Evolutionary conservation across 257 asterid genomes (phyloP), one percentile per base, ranked within the genome.

Genomic region (Penstemon davidsonii): DNA sequence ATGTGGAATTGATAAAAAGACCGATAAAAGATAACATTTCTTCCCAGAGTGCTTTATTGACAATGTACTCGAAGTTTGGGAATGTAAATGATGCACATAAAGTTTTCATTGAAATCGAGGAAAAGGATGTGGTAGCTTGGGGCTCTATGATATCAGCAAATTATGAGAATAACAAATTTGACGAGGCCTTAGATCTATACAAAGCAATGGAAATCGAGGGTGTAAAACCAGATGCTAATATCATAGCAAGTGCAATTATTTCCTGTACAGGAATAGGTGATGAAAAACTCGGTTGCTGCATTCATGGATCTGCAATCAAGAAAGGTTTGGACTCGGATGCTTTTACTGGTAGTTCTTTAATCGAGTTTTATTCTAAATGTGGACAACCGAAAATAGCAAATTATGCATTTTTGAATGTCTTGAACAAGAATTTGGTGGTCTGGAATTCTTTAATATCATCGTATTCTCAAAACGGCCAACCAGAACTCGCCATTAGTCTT

Each of bases 371-470:
- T 75, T 83, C 96, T 3, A 86, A 78, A 70, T 70, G 47, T 40
- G 83, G 95, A 59, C 82, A 73, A 45, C 89, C 84, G 10, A 80
- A 81, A 1, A 79, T 72, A 80, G 95, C 86, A 9, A 60, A 9
- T 59, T 62, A 39, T 51, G 88, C 80, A 52, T 90, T 88, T 73
- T 76, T 73, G 6, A 69, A 54, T 50, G 75, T 87, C 53, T 51
- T 66, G 65, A 45, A 63, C n/a, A 93, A 84, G 83, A 90, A 85
- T 85, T 41, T 88, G 69, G 89, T 83, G 47, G 80, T 85, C 41
- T 93, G 99, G 99, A 93, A 93, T 73, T 79, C 89, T 15, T 81
- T 90, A 8, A 85, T 93, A 52, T 88, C 90, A 7, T 86, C 89
- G 59, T 88, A 84, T 77, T 79, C 79, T 9, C 86, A 81, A 50